A percentile compares a stretch with the other conserved stretches of the same genome.
Conservation (phyloP, 2,329 filamentous ascomycete species). For the Colletotrichum sp. region DNA sequence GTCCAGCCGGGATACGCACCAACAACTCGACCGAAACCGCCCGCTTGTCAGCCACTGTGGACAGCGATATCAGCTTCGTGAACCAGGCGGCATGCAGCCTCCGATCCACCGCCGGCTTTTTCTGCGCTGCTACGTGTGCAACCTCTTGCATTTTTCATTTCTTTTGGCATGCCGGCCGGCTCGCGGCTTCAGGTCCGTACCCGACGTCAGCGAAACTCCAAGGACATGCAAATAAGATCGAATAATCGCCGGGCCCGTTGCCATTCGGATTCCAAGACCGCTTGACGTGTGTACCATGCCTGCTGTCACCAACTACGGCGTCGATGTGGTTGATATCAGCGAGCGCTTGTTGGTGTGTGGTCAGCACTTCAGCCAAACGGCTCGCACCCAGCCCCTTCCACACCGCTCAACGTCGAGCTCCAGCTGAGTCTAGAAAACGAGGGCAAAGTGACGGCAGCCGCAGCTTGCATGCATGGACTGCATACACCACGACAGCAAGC, state of each 20-base stretch:
- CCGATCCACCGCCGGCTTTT: background rate
- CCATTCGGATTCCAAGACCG: background rate
- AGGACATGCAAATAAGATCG: background rate
- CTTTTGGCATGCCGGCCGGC: background rate
- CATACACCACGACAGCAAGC: background rate
- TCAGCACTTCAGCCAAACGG: conserved; percentile 21
- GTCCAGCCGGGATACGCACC: background rate
- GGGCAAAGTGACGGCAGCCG: conserved; percentile 19
- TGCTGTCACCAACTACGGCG: background rate
- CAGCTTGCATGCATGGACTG: conserved; percentile 10
- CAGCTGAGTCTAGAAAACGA: conserved; percentile 8
- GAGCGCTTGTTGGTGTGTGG: background rate
- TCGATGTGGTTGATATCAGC: conserved; percentile 6
- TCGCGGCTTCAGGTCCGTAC: background rate
- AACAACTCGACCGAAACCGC: background rate
- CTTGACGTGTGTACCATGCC: background rate
- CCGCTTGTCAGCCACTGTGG: conserved; percentile 5
- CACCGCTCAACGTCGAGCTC: conserved; percentile 16
- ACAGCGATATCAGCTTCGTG: background rate
- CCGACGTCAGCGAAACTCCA: background rate
- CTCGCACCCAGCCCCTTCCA: conserved; percentile 13
- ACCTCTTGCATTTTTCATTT: background rate
- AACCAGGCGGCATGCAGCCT: background rate
- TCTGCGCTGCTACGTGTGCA: background rate
- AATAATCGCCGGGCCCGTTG: background rate